These are phyloP conservation scores for Saccharum officinarum DNA, from an alignment of 176 grass and related monocot species.

Conservation along the genomic window DNA sequence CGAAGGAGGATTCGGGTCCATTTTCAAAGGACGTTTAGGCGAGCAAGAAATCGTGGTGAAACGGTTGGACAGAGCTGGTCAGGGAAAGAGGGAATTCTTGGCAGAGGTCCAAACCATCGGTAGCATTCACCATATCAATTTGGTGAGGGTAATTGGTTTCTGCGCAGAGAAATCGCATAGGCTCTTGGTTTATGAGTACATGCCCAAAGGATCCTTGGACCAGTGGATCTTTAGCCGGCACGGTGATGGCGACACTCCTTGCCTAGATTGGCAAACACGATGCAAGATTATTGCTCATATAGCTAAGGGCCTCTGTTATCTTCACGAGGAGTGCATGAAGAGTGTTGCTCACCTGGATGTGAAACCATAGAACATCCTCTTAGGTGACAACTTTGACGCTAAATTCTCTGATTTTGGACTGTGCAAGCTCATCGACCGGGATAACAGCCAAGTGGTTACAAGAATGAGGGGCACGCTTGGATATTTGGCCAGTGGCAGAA, in stretches of 20 bases:
- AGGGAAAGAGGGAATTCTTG: conserved; percentile 40
- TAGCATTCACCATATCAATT: conserved; percentile 48
- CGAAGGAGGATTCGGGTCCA: conserved; percentile 27
- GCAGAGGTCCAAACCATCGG: conserved; percentile 54
- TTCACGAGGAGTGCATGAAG: conserved; percentile 34
- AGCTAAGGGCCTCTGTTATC: conserved; percentile 51
- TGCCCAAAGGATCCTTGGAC: conserved; percentile 53
- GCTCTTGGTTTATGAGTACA: conserved; percentile 50
- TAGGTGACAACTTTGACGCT: conserved; percentile 43
- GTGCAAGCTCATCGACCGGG: conserved; percentile 36
- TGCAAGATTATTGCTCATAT: conserved; percentile 35
- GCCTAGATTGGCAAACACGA: conserved; percentile 30
- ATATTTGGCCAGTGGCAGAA: too few relatives aligned
- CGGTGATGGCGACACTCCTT: background rate
- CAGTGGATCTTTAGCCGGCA: conserved; percentile 42
- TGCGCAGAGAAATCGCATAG: conserved; percentile 47
- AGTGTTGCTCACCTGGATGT: too few relatives aligned
- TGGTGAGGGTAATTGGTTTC: conserved; percentile 48
- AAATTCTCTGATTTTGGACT: conserved; percentile 56
- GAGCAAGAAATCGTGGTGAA: conserved; percentile 9
- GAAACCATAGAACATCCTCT: background rate
- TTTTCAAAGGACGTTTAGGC: background rate
- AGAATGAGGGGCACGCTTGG: too few relatives aligned
- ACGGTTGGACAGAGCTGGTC: conserved; percentile 29
- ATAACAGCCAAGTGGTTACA: conserved; percentile 41